Conservation (phyloP, 2,329 filamentous ascomycete genomes). For the Incumbomyces lentus region DNA sequence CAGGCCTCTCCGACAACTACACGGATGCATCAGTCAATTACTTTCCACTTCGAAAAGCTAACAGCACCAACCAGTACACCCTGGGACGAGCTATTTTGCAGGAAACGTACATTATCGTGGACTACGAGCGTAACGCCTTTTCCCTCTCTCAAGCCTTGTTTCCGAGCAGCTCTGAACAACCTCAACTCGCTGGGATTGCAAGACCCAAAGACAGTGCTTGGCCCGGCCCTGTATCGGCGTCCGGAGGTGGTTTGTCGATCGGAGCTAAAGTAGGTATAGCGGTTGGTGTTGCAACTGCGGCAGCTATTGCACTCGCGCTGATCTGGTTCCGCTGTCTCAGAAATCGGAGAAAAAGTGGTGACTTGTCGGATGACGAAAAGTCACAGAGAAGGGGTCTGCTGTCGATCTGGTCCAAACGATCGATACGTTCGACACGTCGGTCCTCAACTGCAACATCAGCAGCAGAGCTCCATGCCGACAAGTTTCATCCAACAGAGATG, state of each 20-base stretch:
- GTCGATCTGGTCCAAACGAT: conserved; percentile 1
- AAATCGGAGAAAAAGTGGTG: conserved; percentile 3
- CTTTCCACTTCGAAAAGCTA: conserved; percentile 31
- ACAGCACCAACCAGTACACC: conserved; percentile 26
- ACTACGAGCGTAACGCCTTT: conserved; percentile 29
- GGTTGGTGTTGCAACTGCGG: conserved; percentile 17
- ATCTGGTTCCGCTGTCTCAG: conserved; percentile 15
- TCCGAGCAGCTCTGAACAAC: conserved; percentile 32
- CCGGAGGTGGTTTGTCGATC: conserved; percentile 16
- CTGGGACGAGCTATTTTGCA: conserved; percentile 34
- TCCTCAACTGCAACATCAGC: conserved; percentile 14
- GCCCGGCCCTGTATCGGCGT: conserved; percentile 8
- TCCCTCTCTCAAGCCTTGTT: conserved; percentile 27
- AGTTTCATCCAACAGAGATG: conserved; percentile 21
- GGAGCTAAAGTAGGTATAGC: conserved; percentile 24
- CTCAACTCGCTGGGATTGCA: conserved; percentile 31
- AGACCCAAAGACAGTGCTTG: conserved; percentile 16
- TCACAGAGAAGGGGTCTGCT: conserved; percentile 2
- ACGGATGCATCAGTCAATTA: conserved; percentile 23
- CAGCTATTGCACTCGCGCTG: conserved; percentile 12
- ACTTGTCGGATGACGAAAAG: conserved; percentile 8
- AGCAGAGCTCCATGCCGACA: conserved; percentile 21
- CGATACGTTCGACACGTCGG: conserved; percentile 11
- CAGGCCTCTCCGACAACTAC: conserved; percentile 20
- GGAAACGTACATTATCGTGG: conserved; percentile 30